phyloP scores from a whole-genome alignment of 768 basidiomycete genomes.

The Paxillus rubicundulus region DNA sequence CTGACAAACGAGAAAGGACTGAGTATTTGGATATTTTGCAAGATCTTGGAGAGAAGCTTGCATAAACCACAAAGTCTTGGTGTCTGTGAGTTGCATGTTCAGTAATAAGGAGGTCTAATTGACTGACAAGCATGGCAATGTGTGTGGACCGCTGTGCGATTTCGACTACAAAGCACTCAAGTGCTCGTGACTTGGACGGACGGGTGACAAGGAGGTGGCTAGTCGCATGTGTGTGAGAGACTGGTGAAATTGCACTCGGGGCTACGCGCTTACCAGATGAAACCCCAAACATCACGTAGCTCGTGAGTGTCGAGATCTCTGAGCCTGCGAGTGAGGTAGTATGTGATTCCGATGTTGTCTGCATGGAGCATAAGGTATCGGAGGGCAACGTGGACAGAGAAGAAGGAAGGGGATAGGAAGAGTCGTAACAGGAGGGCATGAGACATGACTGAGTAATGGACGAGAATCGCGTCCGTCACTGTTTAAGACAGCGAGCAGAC shows the following conservation, averaged over 20 bases:
- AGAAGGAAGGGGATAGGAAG: conserved; percentile 89
- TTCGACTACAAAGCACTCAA: conserved; percentile 92
- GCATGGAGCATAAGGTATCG: conserved; percentile 79
- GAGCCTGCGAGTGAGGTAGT: conserved; percentile 80
- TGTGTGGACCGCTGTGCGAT: conserved; percentile 89
- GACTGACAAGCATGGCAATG: conserved; percentile 89
- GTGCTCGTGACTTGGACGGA: conserved; percentile 85
- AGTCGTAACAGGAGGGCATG: conserved; percentile 89
- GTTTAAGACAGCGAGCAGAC: conserved; percentile 9
- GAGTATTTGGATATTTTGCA: conserved; percentile 48
- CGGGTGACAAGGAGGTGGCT: conserved; percentile 95
- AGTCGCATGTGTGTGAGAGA: conserved; percentile 18
- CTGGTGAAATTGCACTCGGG: conserved; percentile 2
- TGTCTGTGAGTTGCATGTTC: conserved; percentile 8
- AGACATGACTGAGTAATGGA: conserved; percentile 41
- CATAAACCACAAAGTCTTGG: conserved; percentile 96
- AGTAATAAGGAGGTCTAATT: conserved; percentile 16
- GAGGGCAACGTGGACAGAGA: conserved; percentile 91
- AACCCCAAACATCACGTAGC: conserved; percentile 84
- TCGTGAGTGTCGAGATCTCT: conserved; percentile 64
- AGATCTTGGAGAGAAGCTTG: conserved; percentile 91
- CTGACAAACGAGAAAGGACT: conserved; percentile 88
- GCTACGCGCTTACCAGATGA: conserved; percentile 62
- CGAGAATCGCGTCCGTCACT: conserved; percentile 8
- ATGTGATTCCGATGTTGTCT: conserved; percentile 89